These are phyloP conservation scores for Termitomyces sp. DNA, from an alignment of 1,284 basidiomycete genomes.

Conservation along the genomic window DNA sequence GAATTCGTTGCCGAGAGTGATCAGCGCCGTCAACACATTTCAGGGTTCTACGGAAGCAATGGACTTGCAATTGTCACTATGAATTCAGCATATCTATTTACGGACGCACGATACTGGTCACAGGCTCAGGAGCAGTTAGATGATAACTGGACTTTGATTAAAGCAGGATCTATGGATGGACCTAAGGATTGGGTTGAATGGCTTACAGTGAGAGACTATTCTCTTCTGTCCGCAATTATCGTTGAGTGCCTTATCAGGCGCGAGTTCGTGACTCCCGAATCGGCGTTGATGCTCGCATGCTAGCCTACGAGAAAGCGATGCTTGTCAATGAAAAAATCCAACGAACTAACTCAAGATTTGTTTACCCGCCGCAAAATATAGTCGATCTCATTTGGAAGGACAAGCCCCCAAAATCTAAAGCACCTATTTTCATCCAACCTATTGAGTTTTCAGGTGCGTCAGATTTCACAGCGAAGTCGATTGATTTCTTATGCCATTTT, in stretches of 20 bases:
- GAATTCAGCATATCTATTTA: conserved; percentile 67
- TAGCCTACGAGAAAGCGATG: conserved; percentile 70
- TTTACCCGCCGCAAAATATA: conserved; percentile 75
- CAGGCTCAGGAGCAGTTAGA: conserved; percentile 80
- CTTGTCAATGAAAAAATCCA: conserved; percentile 54
- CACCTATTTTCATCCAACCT: conserved; percentile 72
- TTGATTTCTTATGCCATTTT: conserved; percentile 1
- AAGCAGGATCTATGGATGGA: conserved; percentile 55
- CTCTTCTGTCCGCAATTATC: background rate
- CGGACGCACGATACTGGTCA: conserved; percentile 87
- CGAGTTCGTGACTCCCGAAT: conserved; percentile 57
- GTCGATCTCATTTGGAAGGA: conserved; percentile 82
- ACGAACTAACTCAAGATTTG: conserved; percentile 51
- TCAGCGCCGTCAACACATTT: conserved; percentile 79
- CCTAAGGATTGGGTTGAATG: conserved; percentile 78
- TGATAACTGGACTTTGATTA: conserved; percentile 71
- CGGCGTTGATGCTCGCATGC: conserved; percentile 86
- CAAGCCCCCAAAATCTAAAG: conserved; percentile 63
- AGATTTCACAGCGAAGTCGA: background rate
- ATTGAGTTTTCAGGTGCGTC: conserved; percentile 64
- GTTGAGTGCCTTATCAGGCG: conserved; percentile 29
- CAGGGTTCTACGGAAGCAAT: conserved; percentile 85
- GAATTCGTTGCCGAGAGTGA: conserved; percentile 83
- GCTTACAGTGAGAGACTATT: conserved; percentile 44
- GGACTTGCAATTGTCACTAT: conserved; percentile 77